A percentile compares a stretch with the other conserved stretches of the same genome.
Conservation (phyloP, 306 rosid species). For the Sicyos baderoa region DNA sequence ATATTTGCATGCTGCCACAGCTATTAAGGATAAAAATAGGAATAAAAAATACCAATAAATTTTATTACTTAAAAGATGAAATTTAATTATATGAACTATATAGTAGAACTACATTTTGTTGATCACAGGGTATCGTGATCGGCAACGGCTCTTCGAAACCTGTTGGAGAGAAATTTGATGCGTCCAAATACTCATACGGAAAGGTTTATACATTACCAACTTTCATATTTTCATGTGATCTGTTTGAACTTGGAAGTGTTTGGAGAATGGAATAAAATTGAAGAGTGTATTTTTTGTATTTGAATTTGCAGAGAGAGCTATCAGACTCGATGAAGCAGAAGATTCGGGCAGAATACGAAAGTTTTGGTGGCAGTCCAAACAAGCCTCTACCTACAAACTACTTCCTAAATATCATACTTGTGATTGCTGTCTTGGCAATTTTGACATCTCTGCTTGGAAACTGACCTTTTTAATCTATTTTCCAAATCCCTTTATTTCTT, state of each 20-base stretch:
- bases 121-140: slow-evolving; percentile 61
- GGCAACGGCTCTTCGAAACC: slow-evolving; percentile 44
- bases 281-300: slow-evolving; percentile 55
- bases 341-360: slow-evolving; percentile 77
- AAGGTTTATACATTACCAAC: slow-evolving; percentile 44
- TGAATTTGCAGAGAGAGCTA: slow-evolving; percentile 89
- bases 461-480: slow-evolving; percentile 22
- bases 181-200: slow-evolving; percentile 67
- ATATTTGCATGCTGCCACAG: no score
- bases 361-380: slow-evolving; percentile 83
- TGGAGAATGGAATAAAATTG: slow-evolving; percentile 76
- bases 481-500: no score
- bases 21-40: no score
- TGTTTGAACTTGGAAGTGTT: slow-evolving; percentile 45
- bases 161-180: slow-evolving; percentile 63
- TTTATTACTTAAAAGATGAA: no score
- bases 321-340: slow-evolving; percentile 74
- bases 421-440: slow-evolving; percentile 64
- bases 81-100: no score
- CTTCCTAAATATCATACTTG: slow-evolving; percentile 65
- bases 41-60: no score
- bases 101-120: no score
- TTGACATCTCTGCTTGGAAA: slow-evolving; percentile 73
- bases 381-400: slow-evolving; percentile 68
- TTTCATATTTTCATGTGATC: slow-evolving; percentile 4